Percentiles rank a stretch among this genome's conserved stretches.
Conservation (phyloP, 139 green algal species). For the Parachlorella kessleri region DNA sequence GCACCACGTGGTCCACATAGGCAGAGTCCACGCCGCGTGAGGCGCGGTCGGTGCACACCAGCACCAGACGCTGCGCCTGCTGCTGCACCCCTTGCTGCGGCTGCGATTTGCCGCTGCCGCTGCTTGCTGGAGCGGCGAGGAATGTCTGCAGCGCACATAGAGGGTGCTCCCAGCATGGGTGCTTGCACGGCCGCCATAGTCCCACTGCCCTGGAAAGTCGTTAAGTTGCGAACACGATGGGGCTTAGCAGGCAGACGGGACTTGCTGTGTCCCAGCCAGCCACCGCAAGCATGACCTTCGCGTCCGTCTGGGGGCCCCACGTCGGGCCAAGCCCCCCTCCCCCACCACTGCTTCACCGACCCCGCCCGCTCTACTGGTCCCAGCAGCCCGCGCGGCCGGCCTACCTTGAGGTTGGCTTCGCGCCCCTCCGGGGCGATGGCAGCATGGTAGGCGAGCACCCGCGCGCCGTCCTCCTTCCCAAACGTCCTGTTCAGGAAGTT, state of each 20-base stretch:
- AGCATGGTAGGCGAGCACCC: slow-evolving; percentile 85
- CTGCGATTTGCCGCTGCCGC: not conserved
- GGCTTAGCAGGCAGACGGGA: too few species aligned
- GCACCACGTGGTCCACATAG: slow-evolving; percentile 80
- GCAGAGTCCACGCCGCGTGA: slow-evolving; percentile 78
- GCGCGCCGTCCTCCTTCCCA: not conserved
- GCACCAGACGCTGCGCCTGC: slow-evolving; percentile 32
- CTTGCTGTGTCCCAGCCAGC: too few species aligned
- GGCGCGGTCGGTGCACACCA: slow-evolving; percentile 82
- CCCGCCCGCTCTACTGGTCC: not conserved
- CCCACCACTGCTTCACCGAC: not conserved
- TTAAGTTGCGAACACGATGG: too few species aligned
- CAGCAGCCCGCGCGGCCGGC: slow-evolving; percentile 2
- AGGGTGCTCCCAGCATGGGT: too few species aligned
- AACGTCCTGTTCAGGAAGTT: slow-evolving; percentile 75
- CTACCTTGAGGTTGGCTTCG: slow-evolving; percentile 48
- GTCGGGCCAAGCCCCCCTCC: not conserved
- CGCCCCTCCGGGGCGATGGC: slow-evolving; percentile 69
- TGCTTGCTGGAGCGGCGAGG: slow-evolving; percentile 9
- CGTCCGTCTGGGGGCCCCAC: too few species aligned
- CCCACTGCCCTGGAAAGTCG: too few species aligned
- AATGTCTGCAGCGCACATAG: slow-evolving; percentile 12
- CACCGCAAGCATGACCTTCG: too few species aligned
- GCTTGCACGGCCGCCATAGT: too few species aligned
- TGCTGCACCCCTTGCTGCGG: not conserved